Evolutionary conservation across 805 yeast species (phyloP).

Genomic region (Spathaspora boniae): DNA sequence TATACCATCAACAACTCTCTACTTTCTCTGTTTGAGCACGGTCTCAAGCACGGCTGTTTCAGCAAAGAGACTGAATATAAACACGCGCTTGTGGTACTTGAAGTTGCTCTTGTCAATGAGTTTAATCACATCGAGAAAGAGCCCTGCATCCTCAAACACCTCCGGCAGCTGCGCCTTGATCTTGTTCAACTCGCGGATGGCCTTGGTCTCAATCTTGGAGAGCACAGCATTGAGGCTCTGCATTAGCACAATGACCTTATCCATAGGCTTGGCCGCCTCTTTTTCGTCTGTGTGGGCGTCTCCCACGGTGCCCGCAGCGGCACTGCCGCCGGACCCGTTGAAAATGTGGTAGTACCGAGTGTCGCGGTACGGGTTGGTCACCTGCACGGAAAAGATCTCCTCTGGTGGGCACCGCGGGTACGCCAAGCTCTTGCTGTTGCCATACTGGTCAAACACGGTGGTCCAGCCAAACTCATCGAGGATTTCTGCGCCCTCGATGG

Average conservation of each 20-base stretch:
- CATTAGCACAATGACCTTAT: constrained; percentile 30
- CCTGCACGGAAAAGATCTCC: constrained; percentile 16
- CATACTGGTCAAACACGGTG: constrained; percentile 17
- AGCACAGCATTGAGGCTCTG: constrained; percentile 48
- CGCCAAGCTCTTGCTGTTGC: constrained; percentile 15
- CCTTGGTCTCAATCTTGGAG: constrained; percentile 46
- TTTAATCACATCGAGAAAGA: constrained; percentile 51
- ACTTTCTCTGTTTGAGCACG: constrained; percentile 45
- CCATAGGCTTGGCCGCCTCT: neutral
- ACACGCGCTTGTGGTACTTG: constrained; percentile 59
- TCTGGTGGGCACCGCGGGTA: constrained; percentile 16
- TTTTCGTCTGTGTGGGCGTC: constrained; percentile 10
- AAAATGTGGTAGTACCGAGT: constrained; percentile 23
- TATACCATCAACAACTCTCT: constrained; percentile 13
- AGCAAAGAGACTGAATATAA: constrained; percentile 59
- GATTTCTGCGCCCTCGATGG: constrained; percentile 78
- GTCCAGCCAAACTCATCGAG: constrained; percentile 79
- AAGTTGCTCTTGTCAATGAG: constrained; percentile 57
- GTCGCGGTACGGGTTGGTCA: constrained; percentile 23
- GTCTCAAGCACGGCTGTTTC: constrained; percentile 51
- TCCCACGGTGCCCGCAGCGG: constrained; percentile 2
- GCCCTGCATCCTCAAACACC: constrained; percentile 51
- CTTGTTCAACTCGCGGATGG: constrained; percentile 54
- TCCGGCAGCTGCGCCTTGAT: constrained; percentile 50
- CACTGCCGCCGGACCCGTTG: constrained; percentile 9